A percentile compares a stretch with the other conserved stretches of the same genome.
These are phyloP conservation scores for Candida ipomoeae DNA, from an alignment of 805 yeast species.

Conservation along the genomic window DNA sequence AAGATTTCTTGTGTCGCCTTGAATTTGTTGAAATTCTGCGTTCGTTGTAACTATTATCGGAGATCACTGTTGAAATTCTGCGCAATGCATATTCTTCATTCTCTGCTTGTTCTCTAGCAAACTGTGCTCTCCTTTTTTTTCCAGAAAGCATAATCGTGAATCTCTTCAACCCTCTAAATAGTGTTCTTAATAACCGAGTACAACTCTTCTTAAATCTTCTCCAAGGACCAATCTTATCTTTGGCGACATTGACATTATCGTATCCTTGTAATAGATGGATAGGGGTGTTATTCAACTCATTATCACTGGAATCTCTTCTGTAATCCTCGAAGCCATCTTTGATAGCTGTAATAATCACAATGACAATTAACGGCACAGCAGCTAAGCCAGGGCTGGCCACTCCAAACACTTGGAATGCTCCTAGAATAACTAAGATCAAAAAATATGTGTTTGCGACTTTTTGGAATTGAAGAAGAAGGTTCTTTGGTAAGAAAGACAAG, in stretches of 20 bases:
- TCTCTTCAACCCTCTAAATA: slow-evolving; percentile 20
- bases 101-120: slow-evolving; percentile 21
- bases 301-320: slow-evolving; percentile 64
- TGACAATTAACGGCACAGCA: slow-evolving; percentile 76
- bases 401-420: slow-evolving; percentile 74
- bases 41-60: slow-evolving; percentile 24
- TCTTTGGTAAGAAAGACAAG: slow-evolving; percentile 80
- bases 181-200: slow-evolving; percentile 28
- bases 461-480: slow-evolving; percentile 61
- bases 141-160: slow-evolving; percentile 25
- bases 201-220: slow-evolving; percentile 61
- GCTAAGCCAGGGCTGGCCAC: slow-evolving; percentile 73
- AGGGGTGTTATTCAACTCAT: slow-evolving; percentile 67
- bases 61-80: slow-evolving; percentile 35
- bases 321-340: slow-evolving; percentile 83
- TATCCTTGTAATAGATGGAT: slow-evolving; percentile 54
- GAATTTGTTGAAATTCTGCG: slow-evolving; percentile 9
- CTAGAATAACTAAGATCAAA: slow-evolving; percentile 71
- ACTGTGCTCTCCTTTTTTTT: slow-evolving; percentile 23
- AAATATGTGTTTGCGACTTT: slow-evolving; percentile 91
- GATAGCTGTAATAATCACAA: slow-evolving; percentile 68
- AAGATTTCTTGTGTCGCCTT: slow-evolving; percentile 12
- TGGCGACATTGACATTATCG: slow-evolving; percentile 53
- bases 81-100: slow-evolving; percentile 28
- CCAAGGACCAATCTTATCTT: slow-evolving; percentile 58